Evolutionary conservation across 1,284 basidiomycete species (phyloP).

Genomic region (Ceratobasidium theobromae): DNA sequence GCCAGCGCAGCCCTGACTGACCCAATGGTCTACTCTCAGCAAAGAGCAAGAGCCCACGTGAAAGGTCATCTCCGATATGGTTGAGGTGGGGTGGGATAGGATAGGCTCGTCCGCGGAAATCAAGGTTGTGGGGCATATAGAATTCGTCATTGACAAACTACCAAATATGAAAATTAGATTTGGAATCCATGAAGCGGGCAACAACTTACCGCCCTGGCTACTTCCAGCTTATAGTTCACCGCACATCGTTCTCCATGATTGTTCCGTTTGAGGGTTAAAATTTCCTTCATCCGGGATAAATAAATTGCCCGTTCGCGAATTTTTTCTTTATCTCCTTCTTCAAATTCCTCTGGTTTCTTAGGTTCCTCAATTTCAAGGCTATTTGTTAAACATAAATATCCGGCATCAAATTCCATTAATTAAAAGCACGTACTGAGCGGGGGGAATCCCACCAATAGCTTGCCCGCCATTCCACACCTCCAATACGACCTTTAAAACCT

Average conservation of each 20-base stretch:
- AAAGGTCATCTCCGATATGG: slow-evolving; percentile 95
- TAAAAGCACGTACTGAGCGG: slow-evolving; percentile 45
- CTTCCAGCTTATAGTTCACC: slow-evolving; percentile 97
- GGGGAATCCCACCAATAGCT: slow-evolving; percentile 75
- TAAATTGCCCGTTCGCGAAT: slow-evolving; percentile 64
- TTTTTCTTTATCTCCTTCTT: too few relatives aligned
- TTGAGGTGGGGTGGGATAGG: slow-evolving; percentile 95
- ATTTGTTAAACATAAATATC: too few relatives aligned
- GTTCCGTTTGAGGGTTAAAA: slow-evolving; percentile 65
- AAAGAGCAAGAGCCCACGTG: slow-evolving; percentile 86
- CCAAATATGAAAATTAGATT: slow-evolving; percentile 39
- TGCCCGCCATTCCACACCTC: slow-evolving; percentile 84
- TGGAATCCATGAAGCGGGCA: neutral
- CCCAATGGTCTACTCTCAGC: slow-evolving; percentile 81
- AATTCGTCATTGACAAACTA: slow-evolving; percentile 84
- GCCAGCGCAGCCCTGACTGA: slow-evolving; percentile 75
- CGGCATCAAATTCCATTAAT: neutral
- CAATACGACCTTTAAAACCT: slow-evolving; percentile 71
- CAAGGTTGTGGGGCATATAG: slow-evolving; percentile 96
- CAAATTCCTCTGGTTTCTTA: slow-evolving; percentile 58
- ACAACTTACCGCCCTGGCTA: slow-evolving; percentile 81
- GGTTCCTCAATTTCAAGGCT: slow-evolving; percentile 65
- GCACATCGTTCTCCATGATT: slow-evolving; percentile 91
- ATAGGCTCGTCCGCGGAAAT: slow-evolving; percentile 97
- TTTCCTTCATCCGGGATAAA: slow-evolving; percentile 60